Conservation (phyloP, 208 protist species). For the Plasmodiophora brassicae region DNA sequence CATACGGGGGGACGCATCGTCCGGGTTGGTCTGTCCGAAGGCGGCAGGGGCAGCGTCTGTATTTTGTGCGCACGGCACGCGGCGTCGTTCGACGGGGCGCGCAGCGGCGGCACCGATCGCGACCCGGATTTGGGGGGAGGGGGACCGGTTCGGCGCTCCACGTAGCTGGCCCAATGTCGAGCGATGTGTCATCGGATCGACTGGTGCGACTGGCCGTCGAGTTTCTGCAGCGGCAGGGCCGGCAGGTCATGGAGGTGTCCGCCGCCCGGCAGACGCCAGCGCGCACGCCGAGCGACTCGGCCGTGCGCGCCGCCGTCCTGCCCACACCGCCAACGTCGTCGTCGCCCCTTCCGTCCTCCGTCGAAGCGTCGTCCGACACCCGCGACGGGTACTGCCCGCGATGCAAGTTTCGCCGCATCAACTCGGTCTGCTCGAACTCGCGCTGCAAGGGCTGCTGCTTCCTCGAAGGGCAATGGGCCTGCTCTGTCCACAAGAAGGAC, state of each 20-base stretch:
- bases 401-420: slow-evolving; percentile 17
- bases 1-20: too few relatives aligned
- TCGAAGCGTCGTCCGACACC: not conserved
- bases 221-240: not conserved
- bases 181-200: not conserved
- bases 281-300: too few relatives aligned
- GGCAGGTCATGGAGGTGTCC: not conserved
- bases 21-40: too few relatives aligned
- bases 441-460: slow-evolving; percentile 25
- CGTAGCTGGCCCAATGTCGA: too few relatives aligned
- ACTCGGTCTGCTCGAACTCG: slow-evolving; percentile 24
- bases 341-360: not conserved
- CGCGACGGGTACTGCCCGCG: slow-evolving; percentile 20
- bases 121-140: too few relatives aligned
- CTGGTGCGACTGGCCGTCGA: not conserved
- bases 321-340: not conserved
- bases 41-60: too few relatives aligned
- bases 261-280: not conserved
- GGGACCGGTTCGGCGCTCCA: too few relatives aligned
- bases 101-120: too few relatives aligned
- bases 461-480: not conserved
- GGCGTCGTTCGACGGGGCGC: too few relatives aligned
- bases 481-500: slow-evolving; percentile 28
- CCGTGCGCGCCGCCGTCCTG: not conserved
- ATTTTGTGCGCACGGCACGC: too few relatives aligned